These are phyloP conservation scores for Cryptosporidium bovis DNA, from an alignment of 169 alveolate genomes.

Conservation along the genomic window DNA sequence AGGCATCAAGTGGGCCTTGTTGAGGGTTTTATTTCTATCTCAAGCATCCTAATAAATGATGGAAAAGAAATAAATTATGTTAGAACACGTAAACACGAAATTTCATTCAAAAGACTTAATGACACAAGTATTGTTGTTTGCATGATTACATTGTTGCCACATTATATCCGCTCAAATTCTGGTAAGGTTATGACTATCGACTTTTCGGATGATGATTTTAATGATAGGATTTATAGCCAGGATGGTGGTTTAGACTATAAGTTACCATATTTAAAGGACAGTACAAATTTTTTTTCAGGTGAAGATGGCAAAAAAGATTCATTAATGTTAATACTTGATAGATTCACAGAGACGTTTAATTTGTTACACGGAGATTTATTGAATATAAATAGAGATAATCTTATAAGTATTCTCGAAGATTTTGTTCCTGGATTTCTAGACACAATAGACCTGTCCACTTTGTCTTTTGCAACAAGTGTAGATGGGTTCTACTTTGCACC, in stretches of 20 bases:
- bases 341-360: constrained; percentile 37
- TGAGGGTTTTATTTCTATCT: constrained; percentile 62
- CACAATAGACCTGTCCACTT: constrained; percentile 48
- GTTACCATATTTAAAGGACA: not conserved
- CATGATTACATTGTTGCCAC: constrained; percentile 19
- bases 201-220: constrained; percentile 38
- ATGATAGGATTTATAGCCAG: constrained; percentile 6
- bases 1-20: constrained; percentile 20
- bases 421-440: constrained; percentile 66
- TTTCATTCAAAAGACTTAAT: constrained; percentile 22
- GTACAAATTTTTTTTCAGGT: not conserved
- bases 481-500: constrained; percentile 72
- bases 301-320: constrained; percentile 52
- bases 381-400: constrained; percentile 1
- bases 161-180: constrained; percentile 10
- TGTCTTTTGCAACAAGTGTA: constrained; percentile 39
- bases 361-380: constrained; percentile 41
- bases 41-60: constrained; percentile 12
- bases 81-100: constrained; percentile 60
- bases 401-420: constrained; percentile 29
- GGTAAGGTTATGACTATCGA: constrained; percentile 32
- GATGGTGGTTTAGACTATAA: constrained; percentile 4
- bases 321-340: constrained; percentile 43
- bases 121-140: constrained; percentile 37
- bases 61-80: constrained; percentile 47